phyloP scores from a whole-genome alignment of 768 basidiomycete species.

The Mycena epipterygia region DNA sequence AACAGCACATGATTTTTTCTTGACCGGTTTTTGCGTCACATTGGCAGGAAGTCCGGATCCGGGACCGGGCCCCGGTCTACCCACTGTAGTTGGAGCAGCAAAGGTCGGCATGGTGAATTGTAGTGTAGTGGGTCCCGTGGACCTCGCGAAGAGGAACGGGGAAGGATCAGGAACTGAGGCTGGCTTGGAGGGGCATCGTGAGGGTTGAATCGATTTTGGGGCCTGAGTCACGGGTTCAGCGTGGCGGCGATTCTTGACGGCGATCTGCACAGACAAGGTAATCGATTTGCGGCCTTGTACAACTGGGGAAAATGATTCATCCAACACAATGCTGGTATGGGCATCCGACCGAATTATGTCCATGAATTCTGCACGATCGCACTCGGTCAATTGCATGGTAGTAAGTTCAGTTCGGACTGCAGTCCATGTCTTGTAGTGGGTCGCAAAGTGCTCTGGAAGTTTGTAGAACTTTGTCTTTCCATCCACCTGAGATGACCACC shows the following conservation, averaged over 20 bases:
- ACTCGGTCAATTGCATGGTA: background rate
- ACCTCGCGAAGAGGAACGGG: too few species aligned
- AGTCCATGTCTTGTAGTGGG: conserved; percentile 17
- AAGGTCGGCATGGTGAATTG: background rate
- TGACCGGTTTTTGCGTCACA: background rate
- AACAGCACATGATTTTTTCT: background rate
- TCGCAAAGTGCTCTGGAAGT: background rate
- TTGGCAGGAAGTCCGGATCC: too few species aligned
- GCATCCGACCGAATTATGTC: conserved; percentile 8
- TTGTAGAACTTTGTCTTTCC: conserved; percentile 19
- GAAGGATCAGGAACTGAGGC: too few species aligned
- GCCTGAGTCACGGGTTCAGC: background rate
- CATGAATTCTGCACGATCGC: conserved; percentile 4
- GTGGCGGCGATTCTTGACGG: background rate
- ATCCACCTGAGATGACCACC: conserved; percentile 6
- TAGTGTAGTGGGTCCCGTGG: too few species aligned
- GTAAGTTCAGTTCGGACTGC: background rate
- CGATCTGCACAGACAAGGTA: background rate
- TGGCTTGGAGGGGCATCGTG: too few species aligned
- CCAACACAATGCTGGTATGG: conserved; percentile 6
- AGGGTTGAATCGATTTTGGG: background rate
- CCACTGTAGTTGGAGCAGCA: background rate
- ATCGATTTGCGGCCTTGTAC: background rate
- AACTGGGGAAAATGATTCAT: conserved; percentile 20
- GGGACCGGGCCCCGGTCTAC: too few species aligned